These are phyloP conservation scores for Trichoderma atrobrunneum DNA, from an alignment of 2,329 filamentous ascomycete genomes.

Conservation along the genomic window DNA sequence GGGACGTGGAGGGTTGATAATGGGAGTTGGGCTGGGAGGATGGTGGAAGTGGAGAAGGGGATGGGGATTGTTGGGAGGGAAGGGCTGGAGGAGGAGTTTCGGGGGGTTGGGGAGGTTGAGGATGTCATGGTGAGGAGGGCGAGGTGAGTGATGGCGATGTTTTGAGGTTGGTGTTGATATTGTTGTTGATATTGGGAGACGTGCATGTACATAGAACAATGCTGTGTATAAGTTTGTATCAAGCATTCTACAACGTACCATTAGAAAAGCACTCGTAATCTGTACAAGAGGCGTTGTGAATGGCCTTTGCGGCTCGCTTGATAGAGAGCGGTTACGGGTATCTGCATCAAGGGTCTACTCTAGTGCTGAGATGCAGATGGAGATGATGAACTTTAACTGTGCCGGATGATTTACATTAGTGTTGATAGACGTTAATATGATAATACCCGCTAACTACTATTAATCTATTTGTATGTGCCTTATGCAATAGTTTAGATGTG, in stretches of 20 bases:
- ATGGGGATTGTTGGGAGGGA: conserved; percentile 20
- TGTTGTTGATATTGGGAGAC: no score
- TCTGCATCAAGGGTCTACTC: background rate
- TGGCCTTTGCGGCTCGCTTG: background rate
- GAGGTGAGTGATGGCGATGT: background rate
- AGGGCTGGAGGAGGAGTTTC: conserved; percentile 18
- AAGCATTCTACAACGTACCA: background rate
- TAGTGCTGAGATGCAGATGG: background rate
- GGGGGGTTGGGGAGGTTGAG: conserved; percentile 23
- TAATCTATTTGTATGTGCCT: no score
- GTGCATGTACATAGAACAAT: background rate
- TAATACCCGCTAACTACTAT: no score
- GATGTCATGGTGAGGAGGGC: conserved; percentile 21
- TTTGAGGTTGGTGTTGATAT: background rate
- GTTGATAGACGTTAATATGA: background rate
- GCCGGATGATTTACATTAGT: background rate
- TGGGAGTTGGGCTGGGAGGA: conserved; percentile 21
- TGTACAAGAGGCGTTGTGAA: background rate
- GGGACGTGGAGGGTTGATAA: conserved; percentile 24
- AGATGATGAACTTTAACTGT: background rate
- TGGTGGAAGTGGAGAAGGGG: conserved; percentile 5
- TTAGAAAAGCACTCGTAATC: background rate
- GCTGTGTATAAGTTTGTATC: background rate
- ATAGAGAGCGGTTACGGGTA: background rate
- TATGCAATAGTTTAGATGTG: no score